Percentiles rank a stretch among this genome's conserved stretches.
Evolutionary conservation across 1,139 yeast species (phyloP).

Genomic region (Sugiyamaella neomexicana): DNA sequence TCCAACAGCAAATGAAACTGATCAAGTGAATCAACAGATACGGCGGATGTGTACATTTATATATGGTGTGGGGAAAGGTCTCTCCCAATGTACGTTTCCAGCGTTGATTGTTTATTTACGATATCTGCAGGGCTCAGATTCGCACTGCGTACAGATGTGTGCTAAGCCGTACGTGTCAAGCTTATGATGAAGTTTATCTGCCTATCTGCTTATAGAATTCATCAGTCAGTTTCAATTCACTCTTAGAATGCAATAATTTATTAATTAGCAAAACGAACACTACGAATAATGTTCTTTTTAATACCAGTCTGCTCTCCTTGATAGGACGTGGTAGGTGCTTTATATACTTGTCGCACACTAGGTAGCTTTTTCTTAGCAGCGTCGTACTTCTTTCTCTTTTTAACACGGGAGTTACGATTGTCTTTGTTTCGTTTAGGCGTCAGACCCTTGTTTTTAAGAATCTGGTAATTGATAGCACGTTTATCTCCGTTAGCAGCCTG

Average conservation of each 20-base stretch:
- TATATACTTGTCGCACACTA: constrained; percentile 85
- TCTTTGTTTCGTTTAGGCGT: constrained; percentile 92
- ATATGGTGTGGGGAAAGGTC: too few relatives aligned
- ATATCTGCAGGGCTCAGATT: too few relatives aligned
- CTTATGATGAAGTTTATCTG: too few relatives aligned
- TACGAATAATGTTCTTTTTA: constrained; percentile 83
- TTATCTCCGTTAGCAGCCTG: constrained; percentile 60
- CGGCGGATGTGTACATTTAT: too few relatives aligned
- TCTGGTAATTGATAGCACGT: constrained; percentile 93
- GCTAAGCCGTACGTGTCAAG: too few relatives aligned
- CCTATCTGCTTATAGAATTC: too few relatives aligned
- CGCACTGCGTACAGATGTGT: too few relatives aligned
- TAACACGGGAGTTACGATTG: constrained; percentile 92
- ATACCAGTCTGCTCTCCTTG: constrained; percentile 97
- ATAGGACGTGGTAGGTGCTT: constrained; percentile 78
- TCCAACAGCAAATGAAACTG: not conserved
- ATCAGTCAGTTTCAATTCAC: too few relatives aligned
- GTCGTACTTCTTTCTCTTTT: constrained; percentile 96
- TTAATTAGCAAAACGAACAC: constrained; percentile 60
- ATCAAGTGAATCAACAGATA: too few relatives aligned
- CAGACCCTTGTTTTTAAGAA: constrained; percentile 91
- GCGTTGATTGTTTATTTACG: too few relatives aligned
- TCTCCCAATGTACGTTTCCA: too few relatives aligned
- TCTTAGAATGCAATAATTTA: not conserved
- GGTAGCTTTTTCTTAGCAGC: constrained; percentile 91